Evolutionary conservation across 2,329 filamentous ascomycete species (phyloP), one percentile per base, ranked within the genome.

Genomic region (Colletotrichum tofieldiae): DNA sequence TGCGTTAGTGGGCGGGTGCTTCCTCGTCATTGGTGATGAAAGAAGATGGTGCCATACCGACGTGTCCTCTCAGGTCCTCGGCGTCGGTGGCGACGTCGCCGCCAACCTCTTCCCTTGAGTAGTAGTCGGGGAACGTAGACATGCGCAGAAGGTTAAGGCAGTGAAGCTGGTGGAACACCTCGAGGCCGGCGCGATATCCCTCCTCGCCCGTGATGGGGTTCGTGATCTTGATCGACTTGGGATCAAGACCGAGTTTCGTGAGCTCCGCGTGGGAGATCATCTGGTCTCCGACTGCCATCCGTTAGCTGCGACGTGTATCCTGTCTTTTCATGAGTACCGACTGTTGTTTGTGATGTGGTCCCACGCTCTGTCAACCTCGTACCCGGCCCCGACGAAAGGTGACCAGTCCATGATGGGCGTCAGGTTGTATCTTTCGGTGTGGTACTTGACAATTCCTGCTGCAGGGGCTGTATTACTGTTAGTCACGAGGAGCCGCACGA

Each of bases 131-230:
- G 76, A 87, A 86, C 3, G 85, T 84, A 11, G 85, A 83, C 75
- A 88, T 84, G 16, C 86, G 78, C 75, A 84, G 78, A 45, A 87
- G 76, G 75, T 88, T 87, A 47, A 87, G 79, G 77, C 86, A 88
- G 73, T 87, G 86, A 43, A 88, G 81, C 75, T 87, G 87, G 78
- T 90, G 88, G 79, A 90, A 90, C 0, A 89, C 87, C 76, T 90
- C 87, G 3, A 90, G 80, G 0, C 86, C 89, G 0, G 89, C 88
- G n/a, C 89, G 84, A 75, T 90, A 91, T 0, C 89, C 89, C 47
- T 85, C 84, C 68, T 87, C 83, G 23, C 89, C 90, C 1, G 89
- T 89, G 55, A 82, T 82, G 6, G 88, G 86, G 74, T 91, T 82
- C 12, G 85, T 87, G 73, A 90, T 86, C 75, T 85, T 86, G n/a